Base-by-base conservation (phyloP, 345 rosid genomes). In the Aegle marmelos region DNA sequence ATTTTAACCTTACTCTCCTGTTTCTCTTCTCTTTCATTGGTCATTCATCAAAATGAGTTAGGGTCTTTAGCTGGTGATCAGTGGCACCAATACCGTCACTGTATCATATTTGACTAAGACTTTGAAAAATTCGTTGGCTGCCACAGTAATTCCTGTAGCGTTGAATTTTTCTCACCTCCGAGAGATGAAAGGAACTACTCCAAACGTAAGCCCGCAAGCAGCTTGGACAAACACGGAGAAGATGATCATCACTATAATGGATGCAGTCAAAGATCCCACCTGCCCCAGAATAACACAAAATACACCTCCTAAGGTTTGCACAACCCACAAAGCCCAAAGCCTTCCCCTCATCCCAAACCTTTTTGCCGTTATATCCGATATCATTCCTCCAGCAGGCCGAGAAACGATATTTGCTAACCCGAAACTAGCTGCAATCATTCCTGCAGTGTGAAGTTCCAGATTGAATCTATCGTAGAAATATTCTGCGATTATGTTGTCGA, bases 261-360 rank as follows among this genome's bases (percentile, higher is more conserved):
- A 91, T 4, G 45, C 86, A 7, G 81, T 22, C 71, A 95, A 77
- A 0, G 98, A 90, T 6, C 63, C 73, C 0, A 92, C 85, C 63
- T 41, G 74, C 8, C 93, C 96, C 6, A 95, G 94, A 39, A 58
- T 24, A 25, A 93, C 72, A 21, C 98, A 95, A 25, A 91, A 77
- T 0, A 91, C 87, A 6, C 98, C 98, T 41, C 92, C 98, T 22
- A 86, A 1, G 3, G 95, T 93, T 82, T 95, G 98, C 39, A 87
- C 86, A 5, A 82, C 73, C 97, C 97, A 95, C 76, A 94, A 83
- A 48, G 92, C 74, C 98, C 98, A 95, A 7, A 95, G 79, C 79
- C 98, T 84, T 3, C 98, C 98, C 65, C 98, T 86, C 98, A 95
- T 95, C 4, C 98, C 98, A 37, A 86, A 95, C 80, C 90, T 80